Evolutionary conservation across 805 yeast species (phyloP), one percentile per base, ranked within the genome.

Genomic region (Myxozyma neotropica): DNA sequence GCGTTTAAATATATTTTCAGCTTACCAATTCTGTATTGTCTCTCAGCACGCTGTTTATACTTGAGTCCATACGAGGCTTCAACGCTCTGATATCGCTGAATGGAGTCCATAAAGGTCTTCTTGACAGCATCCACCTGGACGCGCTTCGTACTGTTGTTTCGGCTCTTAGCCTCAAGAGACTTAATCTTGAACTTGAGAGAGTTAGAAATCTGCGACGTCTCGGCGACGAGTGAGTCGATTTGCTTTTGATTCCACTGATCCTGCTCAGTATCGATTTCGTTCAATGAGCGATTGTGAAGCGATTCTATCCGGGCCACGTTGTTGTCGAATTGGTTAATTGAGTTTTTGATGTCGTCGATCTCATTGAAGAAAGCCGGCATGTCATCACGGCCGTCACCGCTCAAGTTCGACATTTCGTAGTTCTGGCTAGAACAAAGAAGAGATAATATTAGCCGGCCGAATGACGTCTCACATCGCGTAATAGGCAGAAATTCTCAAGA

Each of bases 71-170:
- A 91, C 69, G 87, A 83, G 63, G 89, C 90, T 75, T 94, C 98
- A 65, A 89, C 83, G 69, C 85, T 81, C 74, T 95, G 84, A 77
- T 89, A 90, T 72, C 85, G 90, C 74, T 90, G 94, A 71, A 94
- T 93, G 59, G 87, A 81, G 65, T 85, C 83, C 81, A 92, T 83
- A 73, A 94, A 94, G 72, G 87, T 85, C 70, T 84, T 85, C 79
- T 95, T 88, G 57, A 87, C 81, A 71, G 87, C 87, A 73, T 92
- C 96, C 45, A 96, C 95, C 78, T 94, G 98, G 62, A 88, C 89
- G 71, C 84, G 84, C 75, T 89, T 90, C 69, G 94, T 88, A 47
- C 83, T 77, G 77, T 91, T 96, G 44, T 29, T 57, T 38, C 58
- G 57, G 44, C 60, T 57, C 60, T 70, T 71, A 63, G 85, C 81